Evolutionary conservation across 306 rosid genomes (phyloP).

Genomic region (Trifolium subterraneum): DNA sequence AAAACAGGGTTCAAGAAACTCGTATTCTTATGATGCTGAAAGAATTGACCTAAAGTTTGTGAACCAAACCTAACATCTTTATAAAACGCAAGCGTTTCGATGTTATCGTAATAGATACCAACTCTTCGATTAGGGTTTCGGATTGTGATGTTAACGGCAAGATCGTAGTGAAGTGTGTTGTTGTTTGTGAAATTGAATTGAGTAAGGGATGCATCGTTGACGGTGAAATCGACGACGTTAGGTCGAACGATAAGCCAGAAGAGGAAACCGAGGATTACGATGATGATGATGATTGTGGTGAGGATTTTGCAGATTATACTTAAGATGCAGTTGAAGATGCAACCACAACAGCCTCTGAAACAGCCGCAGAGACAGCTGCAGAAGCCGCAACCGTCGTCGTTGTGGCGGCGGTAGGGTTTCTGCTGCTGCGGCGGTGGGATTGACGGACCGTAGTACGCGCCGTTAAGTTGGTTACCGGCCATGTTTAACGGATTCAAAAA

Average conservation of each 20-base stretch:
- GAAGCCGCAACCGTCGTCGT: conserved; percentile 32
- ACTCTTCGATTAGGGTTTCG: conserved; percentile 64
- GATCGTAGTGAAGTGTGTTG: conserved; percentile 51
- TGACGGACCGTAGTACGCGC: conserved; percentile 86
- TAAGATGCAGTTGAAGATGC: conserved; percentile 53
- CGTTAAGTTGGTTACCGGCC: conserved; percentile 67
- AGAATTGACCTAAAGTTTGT: conserved; percentile 38
- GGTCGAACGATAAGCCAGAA: conserved; percentile 65
- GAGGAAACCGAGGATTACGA: conserved; percentile 39
- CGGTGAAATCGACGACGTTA: conserved; percentile 51
- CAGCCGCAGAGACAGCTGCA: conserved; percentile 51
- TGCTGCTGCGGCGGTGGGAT: conserved; percentile 60
- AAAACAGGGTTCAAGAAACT: conserved; percentile 26
- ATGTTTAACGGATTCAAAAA: conserved; percentile 30
- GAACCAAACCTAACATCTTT: conserved; percentile 46
- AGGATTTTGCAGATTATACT: conserved; percentile 51
- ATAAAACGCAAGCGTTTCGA: conserved; percentile 55
- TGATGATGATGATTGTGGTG: conserved; percentile 37
- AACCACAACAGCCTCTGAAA: conserved; percentile 53
- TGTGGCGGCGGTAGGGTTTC: conserved; percentile 47
- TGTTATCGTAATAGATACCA: conserved; percentile 59
- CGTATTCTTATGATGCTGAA: conserved; percentile 55
- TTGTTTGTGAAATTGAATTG: conserved; percentile 48
- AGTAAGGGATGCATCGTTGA: conserved; percentile 59
- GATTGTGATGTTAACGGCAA: conserved; percentile 56